Base-by-base conservation (phyloP, 2,329 filamentous ascomycete species). In the Penicillium sclerotigenum region DNA sequence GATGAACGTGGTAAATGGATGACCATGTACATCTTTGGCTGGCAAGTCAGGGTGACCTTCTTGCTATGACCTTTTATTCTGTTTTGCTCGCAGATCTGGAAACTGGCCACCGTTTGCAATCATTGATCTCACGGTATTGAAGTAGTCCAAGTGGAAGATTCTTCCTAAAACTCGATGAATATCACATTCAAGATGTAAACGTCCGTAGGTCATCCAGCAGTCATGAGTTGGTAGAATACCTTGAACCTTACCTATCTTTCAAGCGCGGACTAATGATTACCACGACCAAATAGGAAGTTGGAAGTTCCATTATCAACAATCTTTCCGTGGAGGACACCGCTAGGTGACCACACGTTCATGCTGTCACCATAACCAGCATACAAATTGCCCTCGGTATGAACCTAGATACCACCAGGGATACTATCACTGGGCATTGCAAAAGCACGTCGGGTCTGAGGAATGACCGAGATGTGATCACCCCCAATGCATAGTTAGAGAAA, bases 81-180 rank as follows among this genome's bases (percentile, higher is more conserved):
- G 33, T 36, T 18, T 36, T 36, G n/a, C 16, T 18, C 34, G 16
- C 4, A n/a, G 9, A 34, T n/a, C 33, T 3, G 4, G 33, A 34
- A 4, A 18, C 16, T 36, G 4, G 16, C 18, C 10, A 36, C n/a
- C 16, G 16, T 9, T 13, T 37, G 36, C n/a, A 20, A 36, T 13
- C 0, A 37, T 18, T 20, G 10, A 9, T 37, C 36, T 20, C n/a
- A 37, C 18, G 64, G 46, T 68, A 36, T 36, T 9, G 9, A 36
- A 36, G 8, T 18, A 18, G 34, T 18, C 18, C 9, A n/a, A n/a
- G 34, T 36, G 4, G 16, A 9, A 18, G 34, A 8, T 10, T 36
- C 9, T 3, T 18, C 34, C 16, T 9, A n/a, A 34, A n/a, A 16
- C n/a, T 34, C 14, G 16, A 34, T 8, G 33, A 9, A 34, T n/a